Conservation (phyloP, 768 basidiomycete species). For the Clitopilus hobsonii region DNA sequence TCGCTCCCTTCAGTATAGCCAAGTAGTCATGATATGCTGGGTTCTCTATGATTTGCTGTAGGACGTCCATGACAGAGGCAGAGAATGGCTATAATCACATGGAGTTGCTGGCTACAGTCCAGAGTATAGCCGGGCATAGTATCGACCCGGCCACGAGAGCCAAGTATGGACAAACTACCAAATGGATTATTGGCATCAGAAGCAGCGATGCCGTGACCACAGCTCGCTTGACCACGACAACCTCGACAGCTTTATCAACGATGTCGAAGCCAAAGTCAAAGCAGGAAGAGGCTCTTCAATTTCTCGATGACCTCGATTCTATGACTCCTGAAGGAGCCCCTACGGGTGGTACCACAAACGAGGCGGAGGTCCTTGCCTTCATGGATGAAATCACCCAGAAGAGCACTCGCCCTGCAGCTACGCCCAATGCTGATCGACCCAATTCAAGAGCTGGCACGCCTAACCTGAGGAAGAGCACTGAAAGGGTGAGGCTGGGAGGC, state of each 20-base stretch:
- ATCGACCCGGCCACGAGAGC: conserved; percentile 4
- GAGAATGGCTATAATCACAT: not conserved
- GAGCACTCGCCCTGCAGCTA: conserved; percentile 60
- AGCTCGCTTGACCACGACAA: not conserved
- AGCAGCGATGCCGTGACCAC: no score
- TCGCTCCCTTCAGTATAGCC: conserved; percentile 90
- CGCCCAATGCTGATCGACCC: conserved; percentile 52
- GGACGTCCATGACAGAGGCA: conserved; percentile 21
- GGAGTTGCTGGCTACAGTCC: not conserved
- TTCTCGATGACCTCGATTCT: conserved; percentile 93
- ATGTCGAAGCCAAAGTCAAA: conserved; percentile 64
- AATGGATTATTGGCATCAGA: conserved; percentile 1
- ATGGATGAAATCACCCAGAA: conserved; percentile 95
- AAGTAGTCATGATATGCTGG: conserved; percentile 88
- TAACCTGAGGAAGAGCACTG: conserved; percentile 67
- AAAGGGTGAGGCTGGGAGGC: conserved; percentile 67
- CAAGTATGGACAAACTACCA: conserved; percentile 1
- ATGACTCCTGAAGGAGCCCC: conserved; percentile 40
- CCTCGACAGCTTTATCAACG: conserved; percentile 16
- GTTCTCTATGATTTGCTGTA: conserved; percentile 50
- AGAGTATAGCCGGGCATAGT: conserved; percentile 6
- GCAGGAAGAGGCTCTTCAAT: conserved; percentile 83
- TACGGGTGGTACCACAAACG: conserved; percentile 42
- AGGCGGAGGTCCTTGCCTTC: conserved; percentile 87
- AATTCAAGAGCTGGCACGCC: conserved; percentile 68